Evolutionary conservation across 148 eudicot species (phyloP).

Genomic region (Arbutus unedo): DNA sequence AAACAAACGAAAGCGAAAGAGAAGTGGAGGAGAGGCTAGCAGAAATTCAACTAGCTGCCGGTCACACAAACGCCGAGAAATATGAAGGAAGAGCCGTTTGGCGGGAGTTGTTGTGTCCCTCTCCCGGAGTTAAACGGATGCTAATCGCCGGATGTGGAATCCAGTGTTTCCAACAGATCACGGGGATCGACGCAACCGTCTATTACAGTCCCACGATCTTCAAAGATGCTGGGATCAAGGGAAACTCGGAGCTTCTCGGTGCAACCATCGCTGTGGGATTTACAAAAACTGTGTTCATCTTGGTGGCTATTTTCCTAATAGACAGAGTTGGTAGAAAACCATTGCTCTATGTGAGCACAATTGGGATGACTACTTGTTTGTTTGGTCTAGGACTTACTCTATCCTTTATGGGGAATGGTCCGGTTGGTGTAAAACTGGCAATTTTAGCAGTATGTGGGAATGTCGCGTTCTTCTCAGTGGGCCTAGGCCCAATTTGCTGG

Average conservation of each 20-base stretch:
- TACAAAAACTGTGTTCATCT: conserved; percentile 63
- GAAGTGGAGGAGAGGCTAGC: conserved; percentile 75
- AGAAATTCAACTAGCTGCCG: conserved; percentile 61
- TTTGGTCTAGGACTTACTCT: conserved; percentile 57
- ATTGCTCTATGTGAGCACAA: conserved; percentile 73
- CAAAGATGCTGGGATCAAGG: conserved; percentile 57
- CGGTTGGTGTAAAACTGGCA: conserved; percentile 48
- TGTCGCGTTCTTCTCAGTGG: conserved; percentile 87
- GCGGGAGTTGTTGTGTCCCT: conserved; percentile 63
- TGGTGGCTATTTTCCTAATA: conserved; percentile 70
- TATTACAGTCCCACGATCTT: conserved; percentile 83
- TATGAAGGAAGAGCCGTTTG: conserved; percentile 55
- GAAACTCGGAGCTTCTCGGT: conserved; percentile 46
- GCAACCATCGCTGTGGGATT: conserved; percentile 81
- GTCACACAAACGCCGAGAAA: conserved; percentile 27
- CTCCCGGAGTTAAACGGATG: conserved; percentile 61
- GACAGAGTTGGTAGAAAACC: conserved; percentile 77
- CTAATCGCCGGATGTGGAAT: conserved; percentile 77
- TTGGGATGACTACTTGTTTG: conserved; percentile 79
- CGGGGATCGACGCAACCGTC: conserved; percentile 80
- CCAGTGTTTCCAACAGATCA: conserved; percentile 79
- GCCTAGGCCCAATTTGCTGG: conserved; percentile 91
- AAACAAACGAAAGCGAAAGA: conserved; percentile 45
- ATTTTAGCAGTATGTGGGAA: conserved; percentile 71
- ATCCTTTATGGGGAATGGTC: conserved; percentile 36